These are phyloP conservation scores for Ceraceosorus bombacis DNA, from an alignment of 1,284 basidiomycete species.

Conservation along the genomic window DNA sequence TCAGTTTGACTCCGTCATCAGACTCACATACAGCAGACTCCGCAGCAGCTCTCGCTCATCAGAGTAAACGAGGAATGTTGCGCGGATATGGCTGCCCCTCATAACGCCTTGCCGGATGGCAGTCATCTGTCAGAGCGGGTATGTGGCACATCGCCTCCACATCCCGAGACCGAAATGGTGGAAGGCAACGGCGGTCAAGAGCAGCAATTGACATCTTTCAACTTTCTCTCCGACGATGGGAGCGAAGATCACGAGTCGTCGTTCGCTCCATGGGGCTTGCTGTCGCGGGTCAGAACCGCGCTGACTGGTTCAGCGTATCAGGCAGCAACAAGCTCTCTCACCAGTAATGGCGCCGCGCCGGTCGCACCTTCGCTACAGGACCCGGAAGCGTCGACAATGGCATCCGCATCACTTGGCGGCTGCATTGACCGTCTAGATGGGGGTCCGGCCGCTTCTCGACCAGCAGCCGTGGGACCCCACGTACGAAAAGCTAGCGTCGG, in stretches of 20 bases:
- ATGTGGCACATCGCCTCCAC: too few species aligned
- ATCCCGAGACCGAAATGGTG: too few species aligned
- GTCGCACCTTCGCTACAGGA: not conserved
- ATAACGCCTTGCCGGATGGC: too few species aligned
- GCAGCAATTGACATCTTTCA: constrained; percentile 23
- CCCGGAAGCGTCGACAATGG: not conserved
- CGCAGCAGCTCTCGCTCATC: too few species aligned
- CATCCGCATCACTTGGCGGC: not conserved
- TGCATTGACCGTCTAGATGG: not conserved
- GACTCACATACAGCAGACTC: too few species aligned
- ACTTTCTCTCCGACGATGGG: constrained; percentile 34
- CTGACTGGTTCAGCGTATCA: constrained; percentile 6
- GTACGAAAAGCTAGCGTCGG: not conserved
- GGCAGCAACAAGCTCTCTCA: not conserved
- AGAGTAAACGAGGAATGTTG: too few species aligned
- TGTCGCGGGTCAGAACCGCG: constrained; percentile 36
- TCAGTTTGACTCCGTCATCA: too few species aligned
- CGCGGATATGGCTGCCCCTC: too few species aligned
- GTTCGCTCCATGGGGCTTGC: constrained; percentile 34
- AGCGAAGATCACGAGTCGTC: constrained; percentile 21
- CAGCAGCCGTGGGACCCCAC: not conserved
- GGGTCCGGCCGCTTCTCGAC: not conserved
- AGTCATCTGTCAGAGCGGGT: too few species aligned
- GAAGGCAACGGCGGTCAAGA: too few species aligned
- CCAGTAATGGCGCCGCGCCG: not conserved